Evolutionary conservation across 148 eudicot genomes (phyloP).

Genomic region (Vaccinium macrocarpon): DNA sequence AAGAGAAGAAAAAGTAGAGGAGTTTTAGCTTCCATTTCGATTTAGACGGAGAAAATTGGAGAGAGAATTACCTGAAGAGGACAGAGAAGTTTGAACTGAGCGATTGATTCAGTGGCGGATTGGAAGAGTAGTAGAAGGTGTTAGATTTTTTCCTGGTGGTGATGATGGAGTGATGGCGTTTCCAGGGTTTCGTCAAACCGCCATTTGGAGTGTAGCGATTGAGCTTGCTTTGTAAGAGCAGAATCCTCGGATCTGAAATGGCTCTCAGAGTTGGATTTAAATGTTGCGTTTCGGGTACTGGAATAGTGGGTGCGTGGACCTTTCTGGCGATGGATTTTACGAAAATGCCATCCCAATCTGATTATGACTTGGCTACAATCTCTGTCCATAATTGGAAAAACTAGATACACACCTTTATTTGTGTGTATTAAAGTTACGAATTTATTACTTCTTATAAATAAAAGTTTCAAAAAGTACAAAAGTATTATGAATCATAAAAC

Average conservation of each 20-base stretch:
- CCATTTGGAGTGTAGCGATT: not conserved
- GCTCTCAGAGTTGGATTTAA: constrained; percentile 23
- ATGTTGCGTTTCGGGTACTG: not conserved
- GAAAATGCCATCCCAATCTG: not conserved
- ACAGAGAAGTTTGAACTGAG: not conserved
- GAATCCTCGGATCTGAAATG: constrained; percentile 33
- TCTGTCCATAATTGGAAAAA: no score
- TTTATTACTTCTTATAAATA: no score
- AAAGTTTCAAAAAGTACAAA: no score
- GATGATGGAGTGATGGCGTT: no score
- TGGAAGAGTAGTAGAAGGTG: not conserved
- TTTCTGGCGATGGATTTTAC: not conserved
- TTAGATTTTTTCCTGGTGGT: not conserved
- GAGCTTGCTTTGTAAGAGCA: constrained; percentile 9
- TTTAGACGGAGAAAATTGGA: constrained; percentile 7
- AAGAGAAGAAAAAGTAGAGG: not conserved
- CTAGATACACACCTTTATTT: no score
- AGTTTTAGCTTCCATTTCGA: not conserved
- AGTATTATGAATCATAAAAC: no score
- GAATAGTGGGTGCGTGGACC: not conserved
- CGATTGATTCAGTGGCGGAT: not conserved
- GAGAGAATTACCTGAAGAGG: constrained; percentile 11
- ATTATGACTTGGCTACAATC: no score
- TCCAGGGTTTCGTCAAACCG: not conserved
- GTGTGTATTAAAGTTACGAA: no score